phyloP scores from a whole-genome alignment of 371 early-diverging fungal genomes.

The Circinella minor region DNA sequence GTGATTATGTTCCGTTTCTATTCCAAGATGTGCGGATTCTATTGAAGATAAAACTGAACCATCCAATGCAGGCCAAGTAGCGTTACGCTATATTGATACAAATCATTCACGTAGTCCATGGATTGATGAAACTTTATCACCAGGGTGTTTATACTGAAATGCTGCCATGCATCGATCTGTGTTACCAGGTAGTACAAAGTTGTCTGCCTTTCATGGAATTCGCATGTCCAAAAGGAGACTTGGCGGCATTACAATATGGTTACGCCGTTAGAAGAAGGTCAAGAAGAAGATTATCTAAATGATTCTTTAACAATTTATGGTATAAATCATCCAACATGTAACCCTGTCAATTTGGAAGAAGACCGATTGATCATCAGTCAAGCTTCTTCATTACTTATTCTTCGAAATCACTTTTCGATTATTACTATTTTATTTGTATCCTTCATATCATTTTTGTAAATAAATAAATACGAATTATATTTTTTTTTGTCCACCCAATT shows the following conservation, averaged over 20 bases:
- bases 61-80: neutral
- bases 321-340: constrained; percentile 27
- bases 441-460: neutral
- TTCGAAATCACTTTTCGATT: neutral
- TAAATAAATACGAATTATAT: neutral
- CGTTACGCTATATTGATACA: constrained; percentile 29
- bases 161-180: constrained; percentile 68
- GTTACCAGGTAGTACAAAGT: constrained; percentile 68
- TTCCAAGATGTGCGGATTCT: constrained; percentile 61
- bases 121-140: constrained; percentile 43
- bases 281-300: neutral
- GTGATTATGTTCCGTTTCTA: constrained; percentile 68
- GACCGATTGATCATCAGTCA: constrained; percentile 29
- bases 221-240: constrained; percentile 59
- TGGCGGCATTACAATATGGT: constrained; percentile 50
- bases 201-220: constrained; percentile 69
- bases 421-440: neutral
- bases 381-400: neutral
- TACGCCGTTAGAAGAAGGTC: constrained; percentile 10
- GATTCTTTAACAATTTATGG: constrained; percentile 12
- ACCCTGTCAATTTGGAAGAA: constrained; percentile 37
- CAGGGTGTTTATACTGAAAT: constrained; percentile 60
- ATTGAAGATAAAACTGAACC: neutral
- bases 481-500: no score
- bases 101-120: constrained; percentile 51